phyloP scores from a whole-genome alignment of 2,329 filamentous ascomycete genomes.

The Xylaria sp. region DNA sequence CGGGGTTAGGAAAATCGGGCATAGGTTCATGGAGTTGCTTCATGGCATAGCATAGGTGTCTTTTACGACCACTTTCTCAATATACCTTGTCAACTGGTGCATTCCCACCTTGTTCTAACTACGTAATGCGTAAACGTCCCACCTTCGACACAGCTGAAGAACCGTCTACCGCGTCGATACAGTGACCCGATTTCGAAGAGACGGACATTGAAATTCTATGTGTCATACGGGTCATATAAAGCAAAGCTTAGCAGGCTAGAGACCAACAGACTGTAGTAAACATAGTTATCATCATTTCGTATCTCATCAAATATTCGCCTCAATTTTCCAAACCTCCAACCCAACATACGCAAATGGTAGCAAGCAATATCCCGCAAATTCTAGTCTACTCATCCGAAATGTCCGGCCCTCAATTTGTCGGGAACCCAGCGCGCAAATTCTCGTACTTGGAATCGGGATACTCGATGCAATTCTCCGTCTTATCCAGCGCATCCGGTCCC shows the following conservation, averaged over 20 bases:
- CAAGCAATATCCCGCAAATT: background rate
- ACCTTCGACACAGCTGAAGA: background rate
- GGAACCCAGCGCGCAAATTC: conserved; percentile 70
- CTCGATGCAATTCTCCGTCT: conserved; percentile 66
- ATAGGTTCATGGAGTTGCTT: conserved; percentile 33
- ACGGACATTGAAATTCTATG: background rate
- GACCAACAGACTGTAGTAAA: background rate
- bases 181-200: background rate
- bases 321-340: conserved; percentile 2
- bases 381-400: background rate
- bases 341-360: background rate
- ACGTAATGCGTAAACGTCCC: background rate
- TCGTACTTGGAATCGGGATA: conserved; percentile 77
- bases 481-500: conserved; percentile 60
- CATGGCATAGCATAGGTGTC: conserved; percentile 23
- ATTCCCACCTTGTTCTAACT: background rate
- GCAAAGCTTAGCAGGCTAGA: background rate
- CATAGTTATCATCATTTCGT: conserved; percentile 12
- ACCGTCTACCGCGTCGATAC: background rate
- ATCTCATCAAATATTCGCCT: conserved; percentile 6
- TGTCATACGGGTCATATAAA: background rate
- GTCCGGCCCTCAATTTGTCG: conserved; percentile 50
- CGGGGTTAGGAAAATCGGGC: conserved; percentile 36
- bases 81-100: conserved; percentile 33
- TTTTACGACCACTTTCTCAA: conserved; percentile 28